Evolutionary conservation across 2,329 filamentous ascomycete genomes (phyloP).

Genomic region (Teratosphaeria destructans): DNA sequence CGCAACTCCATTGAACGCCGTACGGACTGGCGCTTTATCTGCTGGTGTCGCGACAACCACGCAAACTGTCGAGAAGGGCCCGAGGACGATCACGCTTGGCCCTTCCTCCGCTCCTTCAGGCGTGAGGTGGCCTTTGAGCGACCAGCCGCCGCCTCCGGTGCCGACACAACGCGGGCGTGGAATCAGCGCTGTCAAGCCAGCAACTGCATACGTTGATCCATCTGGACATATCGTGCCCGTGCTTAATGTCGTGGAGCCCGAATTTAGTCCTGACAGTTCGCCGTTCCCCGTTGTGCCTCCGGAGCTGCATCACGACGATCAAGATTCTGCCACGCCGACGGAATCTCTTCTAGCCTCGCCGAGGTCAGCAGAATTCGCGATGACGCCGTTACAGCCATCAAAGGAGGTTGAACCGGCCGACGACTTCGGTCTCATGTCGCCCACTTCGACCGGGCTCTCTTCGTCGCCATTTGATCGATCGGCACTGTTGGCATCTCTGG

Average conservation of each 20-base stretch:
- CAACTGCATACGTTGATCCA: conserved; percentile 39
- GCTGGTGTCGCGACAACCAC: conserved; percentile 8
- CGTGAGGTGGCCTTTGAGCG: conserved; percentile 48
- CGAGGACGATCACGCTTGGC: conserved; percentile 36
- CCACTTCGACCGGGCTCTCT: conserved; percentile 32
- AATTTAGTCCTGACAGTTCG: conserved; percentile 1
- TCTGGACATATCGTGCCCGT: conserved; percentile 25
- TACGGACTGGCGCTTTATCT: conserved; percentile 11
- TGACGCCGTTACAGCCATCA: conserved; percentile 23
- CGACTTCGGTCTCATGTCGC: conserved; percentile 30
- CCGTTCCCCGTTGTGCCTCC: not conserved
- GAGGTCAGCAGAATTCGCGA: conserved; percentile 27
- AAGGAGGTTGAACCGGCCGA: conserved; percentile 24
- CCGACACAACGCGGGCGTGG: conserved; percentile 7
- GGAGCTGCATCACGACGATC: conserved; percentile 3
- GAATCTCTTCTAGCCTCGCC: conserved; percentile 26
- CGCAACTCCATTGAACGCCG: conserved; percentile 6
- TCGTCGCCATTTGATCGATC: conserved; percentile 25
- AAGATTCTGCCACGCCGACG: conserved; percentile 11
- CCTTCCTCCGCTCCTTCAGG: conserved; percentile 58
- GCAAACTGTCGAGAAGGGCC: conserved; percentile 12
- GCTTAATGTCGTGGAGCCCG: conserved; percentile 16
- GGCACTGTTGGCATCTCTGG: conserved; percentile 24
- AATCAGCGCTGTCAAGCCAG: conserved; percentile 32
- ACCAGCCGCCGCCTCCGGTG: conserved; percentile 26